These are phyloP conservation scores for Alisma plantagoaquatica DNA, from an alignment of 106 monocot genomes.

Conservation along the genomic window DNA sequence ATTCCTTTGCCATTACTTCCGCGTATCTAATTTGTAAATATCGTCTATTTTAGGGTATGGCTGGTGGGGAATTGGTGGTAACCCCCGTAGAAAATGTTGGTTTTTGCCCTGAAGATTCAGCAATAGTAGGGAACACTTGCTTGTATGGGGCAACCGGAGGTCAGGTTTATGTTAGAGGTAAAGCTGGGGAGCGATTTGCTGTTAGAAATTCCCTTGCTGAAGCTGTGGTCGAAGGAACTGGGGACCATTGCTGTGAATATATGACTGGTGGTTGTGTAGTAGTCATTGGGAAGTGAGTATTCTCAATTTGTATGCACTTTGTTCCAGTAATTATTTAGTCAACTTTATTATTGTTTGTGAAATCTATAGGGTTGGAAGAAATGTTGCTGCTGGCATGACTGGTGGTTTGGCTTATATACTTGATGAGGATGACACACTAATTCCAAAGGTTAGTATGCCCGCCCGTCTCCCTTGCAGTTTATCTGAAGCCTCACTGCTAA, in stretches of 20 bases:
- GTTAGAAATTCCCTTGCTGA: slow-evolving; percentile 94
- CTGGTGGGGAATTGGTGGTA: slow-evolving; percentile 91
- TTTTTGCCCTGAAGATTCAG: slow-evolving; percentile 77
- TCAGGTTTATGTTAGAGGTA: slow-evolving; percentile 90
- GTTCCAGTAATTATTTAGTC: too few species aligned
- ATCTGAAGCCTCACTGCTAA: too few species aligned
- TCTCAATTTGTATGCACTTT: background rate
- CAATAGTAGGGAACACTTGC: slow-evolving; percentile 97
- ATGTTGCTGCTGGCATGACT: slow-evolving; percentile 99
- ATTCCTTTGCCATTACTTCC: background rate
- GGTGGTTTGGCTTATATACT: slow-evolving; percentile 94
- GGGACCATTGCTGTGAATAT: slow-evolving; percentile 98
- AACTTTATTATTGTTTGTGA: too few species aligned
- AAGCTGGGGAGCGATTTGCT: slow-evolving; percentile 96
- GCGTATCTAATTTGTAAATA: too few species aligned
- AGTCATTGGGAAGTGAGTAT: slow-evolving; percentile 89
- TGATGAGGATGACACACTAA: slow-evolving; percentile 87
- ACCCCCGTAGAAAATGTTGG: slow-evolving; percentile 70
- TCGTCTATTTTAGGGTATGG: slow-evolving; percentile 97
- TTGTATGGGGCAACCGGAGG: slow-evolving; percentile 97
- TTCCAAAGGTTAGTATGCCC: slow-evolving; percentile 62
- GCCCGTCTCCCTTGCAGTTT: background rate
- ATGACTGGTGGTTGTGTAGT: slow-evolving; percentile 99
- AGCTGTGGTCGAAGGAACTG: slow-evolving; percentile 96
- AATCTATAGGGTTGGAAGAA: slow-evolving; percentile 96